Conservation (phyloP, 768 basidiomycete genomes). For the Tubosaeta sp. region DNA sequence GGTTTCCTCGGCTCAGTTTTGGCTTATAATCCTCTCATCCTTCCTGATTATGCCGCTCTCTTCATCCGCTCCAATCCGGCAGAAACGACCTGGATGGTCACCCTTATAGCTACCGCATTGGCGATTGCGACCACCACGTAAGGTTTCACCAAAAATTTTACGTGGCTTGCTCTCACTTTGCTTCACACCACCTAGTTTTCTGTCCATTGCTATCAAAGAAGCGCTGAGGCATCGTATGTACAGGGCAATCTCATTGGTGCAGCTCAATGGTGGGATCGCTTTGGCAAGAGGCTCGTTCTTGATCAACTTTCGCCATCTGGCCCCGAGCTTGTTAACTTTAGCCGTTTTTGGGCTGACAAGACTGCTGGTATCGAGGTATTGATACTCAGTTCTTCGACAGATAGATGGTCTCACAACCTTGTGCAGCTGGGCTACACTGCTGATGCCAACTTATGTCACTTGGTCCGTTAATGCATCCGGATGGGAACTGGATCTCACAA, state of each 20-base stretch:
- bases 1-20: not conserved
- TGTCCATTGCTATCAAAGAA: conserved; percentile 7
- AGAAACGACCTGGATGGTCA: not conserved
- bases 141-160: not conserved
- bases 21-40: not conserved
- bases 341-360: conserved; percentile 8
- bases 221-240: conserved; percentile 8
- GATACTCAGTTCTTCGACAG: not conserved
- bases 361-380: conserved; percentile 15
- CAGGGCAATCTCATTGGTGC: conserved; percentile 2
- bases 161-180: not conserved
- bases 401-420: not conserved
- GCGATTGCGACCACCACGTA: not conserved
- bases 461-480: not conserved
- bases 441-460: conserved; percentile 4
- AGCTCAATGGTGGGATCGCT: conserved; percentile 4
- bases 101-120: not conserved
- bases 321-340: not conserved
- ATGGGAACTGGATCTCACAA: conserved; percentile 5
- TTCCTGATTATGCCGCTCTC: not conserved
- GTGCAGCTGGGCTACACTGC: conserved; percentile 9
- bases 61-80: not conserved
- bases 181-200: not conserved
- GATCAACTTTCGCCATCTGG: not conserved
- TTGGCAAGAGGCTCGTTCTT: not conserved